phyloP scores from a whole-genome alignment of 768 basidiomycete species.

The Xerocomellus intermedius region DNA sequence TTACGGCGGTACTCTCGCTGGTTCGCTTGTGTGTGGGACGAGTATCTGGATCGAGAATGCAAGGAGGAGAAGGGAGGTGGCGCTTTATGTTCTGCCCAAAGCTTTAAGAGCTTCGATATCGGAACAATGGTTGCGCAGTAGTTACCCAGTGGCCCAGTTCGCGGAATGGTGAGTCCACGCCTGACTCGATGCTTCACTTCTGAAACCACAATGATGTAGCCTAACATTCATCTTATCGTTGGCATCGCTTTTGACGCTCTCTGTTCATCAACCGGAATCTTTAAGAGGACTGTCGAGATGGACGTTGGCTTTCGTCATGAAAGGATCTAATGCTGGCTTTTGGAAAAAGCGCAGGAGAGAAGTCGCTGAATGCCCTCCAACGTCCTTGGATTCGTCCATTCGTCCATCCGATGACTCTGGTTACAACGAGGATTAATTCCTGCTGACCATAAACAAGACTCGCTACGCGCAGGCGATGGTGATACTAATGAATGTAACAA shows the following conservation, averaged over 20 bases:
- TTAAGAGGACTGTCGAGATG: conserved; percentile 74
- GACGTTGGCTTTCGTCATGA: conserved; percentile 64
- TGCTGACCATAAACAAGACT: neutral
- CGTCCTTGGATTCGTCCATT: conserved; percentile 1
- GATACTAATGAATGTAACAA: neutral
- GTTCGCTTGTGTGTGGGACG: conserved; percentile 66
- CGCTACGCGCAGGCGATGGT: neutral
- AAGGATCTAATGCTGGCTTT: conserved; percentile 54
- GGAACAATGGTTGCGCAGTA: conserved; percentile 47
- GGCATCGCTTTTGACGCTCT: conserved; percentile 62
- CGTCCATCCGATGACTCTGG: neutral
- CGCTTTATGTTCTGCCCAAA: conserved; percentile 72
- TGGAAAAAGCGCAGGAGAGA: conserved; percentile 41
- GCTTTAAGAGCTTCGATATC: conserved; percentile 67
- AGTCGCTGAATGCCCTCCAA: conserved; percentile 11
- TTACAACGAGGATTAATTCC: neutral
- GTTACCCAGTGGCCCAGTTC: conserved; percentile 38
- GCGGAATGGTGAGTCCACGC: conserved; percentile 51
- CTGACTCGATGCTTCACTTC: neutral
- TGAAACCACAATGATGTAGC: conserved; percentile 36
- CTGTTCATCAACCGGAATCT: conserved; percentile 57
- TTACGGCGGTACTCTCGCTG: conserved; percentile 61
- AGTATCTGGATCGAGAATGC: conserved; percentile 81
- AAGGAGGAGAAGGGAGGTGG: conserved; percentile 71
- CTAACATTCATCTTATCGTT: conserved; percentile 61